Conservation (phyloP, 495 filamentous ascomycete species). For the Daldinia concentrica region DNA sequence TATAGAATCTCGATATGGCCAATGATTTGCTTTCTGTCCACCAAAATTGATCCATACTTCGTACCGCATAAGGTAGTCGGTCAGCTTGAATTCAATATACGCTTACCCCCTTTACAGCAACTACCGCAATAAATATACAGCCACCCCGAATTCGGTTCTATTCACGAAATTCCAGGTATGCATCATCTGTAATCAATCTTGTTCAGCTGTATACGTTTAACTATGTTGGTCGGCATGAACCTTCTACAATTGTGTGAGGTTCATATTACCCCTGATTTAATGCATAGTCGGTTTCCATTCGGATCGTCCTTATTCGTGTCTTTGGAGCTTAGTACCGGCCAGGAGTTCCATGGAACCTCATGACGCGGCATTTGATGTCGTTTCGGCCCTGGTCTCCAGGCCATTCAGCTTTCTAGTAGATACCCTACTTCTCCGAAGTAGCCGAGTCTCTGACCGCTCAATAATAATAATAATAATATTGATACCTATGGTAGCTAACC, state of each 20-base stretch:
- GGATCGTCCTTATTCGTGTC: conserved; percentile 56
- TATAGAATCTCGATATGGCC: conserved; percentile 36
- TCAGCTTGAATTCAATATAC: conserved; percentile 7
- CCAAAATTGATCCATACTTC: conserved; percentile 14
- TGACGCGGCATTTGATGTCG: conserved; percentile 45
- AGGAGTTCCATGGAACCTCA: conserved; percentile 58
- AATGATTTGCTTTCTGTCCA: conserved; percentile 10
- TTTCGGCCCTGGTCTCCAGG: conserved; percentile 7
- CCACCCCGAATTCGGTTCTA: conserved; percentile 23
- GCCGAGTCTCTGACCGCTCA: not conserved
- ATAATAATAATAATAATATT: not conserved
- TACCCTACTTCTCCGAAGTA: not conserved
- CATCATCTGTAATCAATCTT: conserved; percentile 50
- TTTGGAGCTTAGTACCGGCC: conserved; percentile 60
- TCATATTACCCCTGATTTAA: conserved; percentile 55
- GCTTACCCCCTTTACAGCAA: conserved; percentile 7
- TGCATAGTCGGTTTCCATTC: conserved; percentile 58
- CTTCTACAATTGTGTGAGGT: conserved; percentile 56
- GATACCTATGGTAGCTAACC: not conserved
- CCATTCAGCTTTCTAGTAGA: not conserved
- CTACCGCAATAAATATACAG: conserved; percentile 3
- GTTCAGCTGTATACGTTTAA: conserved; percentile 54
- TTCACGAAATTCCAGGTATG: conserved; percentile 59
- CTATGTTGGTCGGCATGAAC: conserved; percentile 58
- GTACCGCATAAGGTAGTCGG: conserved; percentile 8